A percentile compares a stretch with the other conserved stretches of the same genome.
Evolutionary conservation across 441 rosid species (phyloP).

Genomic region (Jatropha podagrica): DNA sequence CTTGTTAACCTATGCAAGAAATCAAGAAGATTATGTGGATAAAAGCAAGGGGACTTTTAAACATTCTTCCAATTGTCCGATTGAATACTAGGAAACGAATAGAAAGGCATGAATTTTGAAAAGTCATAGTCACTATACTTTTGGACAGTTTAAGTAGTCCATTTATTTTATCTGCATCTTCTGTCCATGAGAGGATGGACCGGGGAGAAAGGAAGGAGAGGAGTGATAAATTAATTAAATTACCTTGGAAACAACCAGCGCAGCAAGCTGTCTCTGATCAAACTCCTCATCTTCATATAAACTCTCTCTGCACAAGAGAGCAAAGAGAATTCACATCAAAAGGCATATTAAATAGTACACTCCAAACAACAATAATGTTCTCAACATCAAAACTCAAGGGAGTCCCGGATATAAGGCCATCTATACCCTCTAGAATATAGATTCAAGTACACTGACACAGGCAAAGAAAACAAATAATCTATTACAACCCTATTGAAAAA

Average conservation of each 20-base stretch:
- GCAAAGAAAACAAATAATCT: neutral
- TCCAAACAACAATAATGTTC: neutral
- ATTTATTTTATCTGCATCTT: neutral
- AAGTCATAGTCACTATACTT: neutral
- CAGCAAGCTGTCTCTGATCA: conserved; percentile 95
- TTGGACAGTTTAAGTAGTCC: neutral
- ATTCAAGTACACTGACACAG: neutral
- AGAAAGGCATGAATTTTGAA: neutral
- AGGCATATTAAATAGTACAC: neutral
- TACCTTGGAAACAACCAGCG: conserved; percentile 91
- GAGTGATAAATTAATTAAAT: neutral
- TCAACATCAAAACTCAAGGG: neutral
- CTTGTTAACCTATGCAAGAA: neutral
- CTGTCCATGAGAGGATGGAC: neutral
- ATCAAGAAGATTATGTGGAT: neutral
- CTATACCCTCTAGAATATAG: neutral
- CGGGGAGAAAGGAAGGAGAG: neutral
- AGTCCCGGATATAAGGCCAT: neutral
- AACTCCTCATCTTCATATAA: conserved; percentile 96
- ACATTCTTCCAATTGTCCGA: neutral
- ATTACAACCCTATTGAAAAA: neutral
- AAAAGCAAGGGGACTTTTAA: neutral
- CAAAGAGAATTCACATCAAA: neutral
- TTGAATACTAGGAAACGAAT: neutral
- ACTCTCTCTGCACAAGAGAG: conserved; percentile 63